A percentile compares a stretch with the other conserved stretches of the same genome.
These are phyloP conservation scores for Isatis lusitanica DNA, from an alignment of 441 rosid species.

Conservation along the genomic window DNA sequence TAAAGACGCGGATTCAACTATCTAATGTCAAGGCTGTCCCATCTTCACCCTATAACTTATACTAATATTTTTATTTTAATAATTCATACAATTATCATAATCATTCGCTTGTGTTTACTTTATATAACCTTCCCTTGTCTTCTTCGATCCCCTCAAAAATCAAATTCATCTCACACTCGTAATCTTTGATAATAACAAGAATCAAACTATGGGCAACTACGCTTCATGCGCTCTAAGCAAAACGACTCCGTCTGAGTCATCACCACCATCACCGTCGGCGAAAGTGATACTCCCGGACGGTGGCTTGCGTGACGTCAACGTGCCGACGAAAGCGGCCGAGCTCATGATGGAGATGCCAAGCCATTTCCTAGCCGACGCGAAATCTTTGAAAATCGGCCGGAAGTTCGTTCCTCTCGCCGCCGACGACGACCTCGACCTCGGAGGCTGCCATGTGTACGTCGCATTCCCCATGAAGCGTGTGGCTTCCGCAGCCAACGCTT, in stretches of 20 bases:
- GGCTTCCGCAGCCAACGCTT: slow-evolving; percentile 47
- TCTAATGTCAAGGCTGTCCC: slow-evolving; percentile 29
- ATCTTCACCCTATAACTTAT: slow-evolving; percentile 18
- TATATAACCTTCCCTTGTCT: slow-evolving; percentile 17
- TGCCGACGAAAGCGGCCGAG: slow-evolving; percentile 69
- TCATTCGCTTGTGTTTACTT: neutral
- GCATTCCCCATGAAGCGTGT: slow-evolving; percentile 66
- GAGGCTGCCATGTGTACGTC: slow-evolving; percentile 42
- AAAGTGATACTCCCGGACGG: slow-evolving; percentile 67
- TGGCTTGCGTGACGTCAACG: slow-evolving; percentile 44
- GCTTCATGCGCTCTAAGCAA: slow-evolving; percentile 53
- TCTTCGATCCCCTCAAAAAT: slow-evolving; percentile 11
- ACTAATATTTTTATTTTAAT: neutral
- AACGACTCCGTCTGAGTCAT: slow-evolving; percentile 24
- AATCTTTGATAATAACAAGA: neutral
- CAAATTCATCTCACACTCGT: neutral
- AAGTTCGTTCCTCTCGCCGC: slow-evolving; percentile 65
- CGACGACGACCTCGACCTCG: slow-evolving; percentile 53
- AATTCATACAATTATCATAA: neutral
- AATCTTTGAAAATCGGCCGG: slow-evolving; percentile 47
- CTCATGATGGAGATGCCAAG: slow-evolving; percentile 75
- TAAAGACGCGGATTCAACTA: slow-evolving; percentile 29
- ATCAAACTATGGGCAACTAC: slow-evolving; percentile 60
- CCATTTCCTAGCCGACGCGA: slow-evolving; percentile 55
- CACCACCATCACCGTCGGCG: slow-evolving; percentile 28